Conservation (phyloP, 2,329 filamentous ascomycete species). For the Aspergillus brunneoviolaceus region DNA sequence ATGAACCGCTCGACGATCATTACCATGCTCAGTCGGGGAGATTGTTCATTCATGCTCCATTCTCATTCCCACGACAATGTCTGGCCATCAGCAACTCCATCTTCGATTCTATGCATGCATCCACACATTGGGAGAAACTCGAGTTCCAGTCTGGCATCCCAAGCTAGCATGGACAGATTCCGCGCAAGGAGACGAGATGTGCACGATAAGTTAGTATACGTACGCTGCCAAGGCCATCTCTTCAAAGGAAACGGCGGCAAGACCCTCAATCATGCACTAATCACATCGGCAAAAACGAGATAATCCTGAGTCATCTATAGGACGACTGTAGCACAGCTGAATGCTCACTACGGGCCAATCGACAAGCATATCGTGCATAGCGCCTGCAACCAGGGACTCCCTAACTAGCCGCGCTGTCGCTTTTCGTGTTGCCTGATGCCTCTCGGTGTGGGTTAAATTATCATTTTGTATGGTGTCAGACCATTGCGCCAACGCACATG, state of each 20-base stretch:
- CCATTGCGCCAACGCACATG: background rate
- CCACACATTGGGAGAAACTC: background rate
- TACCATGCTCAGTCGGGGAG: background rate
- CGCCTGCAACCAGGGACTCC: constrained; percentile 7
- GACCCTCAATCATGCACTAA: background rate
- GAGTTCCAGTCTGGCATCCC: too few species aligned
- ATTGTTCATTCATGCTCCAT: background rate
- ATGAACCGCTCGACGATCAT: background rate
- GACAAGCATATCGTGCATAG: constrained; percentile 11
- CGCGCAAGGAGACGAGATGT: too few species aligned
- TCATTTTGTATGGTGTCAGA: background rate
- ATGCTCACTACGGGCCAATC: constrained; percentile 7
- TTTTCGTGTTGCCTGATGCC: constrained; percentile 10
- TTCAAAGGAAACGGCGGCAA: background rate
- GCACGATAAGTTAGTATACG: too few species aligned
- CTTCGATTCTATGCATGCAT: background rate
- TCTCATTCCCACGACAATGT: background rate
- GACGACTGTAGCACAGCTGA: background rate
- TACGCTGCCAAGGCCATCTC: too few species aligned
- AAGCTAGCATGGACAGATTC: too few species aligned
- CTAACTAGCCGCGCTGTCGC: background rate
- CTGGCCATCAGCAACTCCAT: background rate
- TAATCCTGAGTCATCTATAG: background rate
- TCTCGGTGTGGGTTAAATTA: constrained; percentile 6
- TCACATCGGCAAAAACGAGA: background rate